Conservation (phyloP, 805 yeast genomes). For the Kodamaea lidongshanica region DNA sequence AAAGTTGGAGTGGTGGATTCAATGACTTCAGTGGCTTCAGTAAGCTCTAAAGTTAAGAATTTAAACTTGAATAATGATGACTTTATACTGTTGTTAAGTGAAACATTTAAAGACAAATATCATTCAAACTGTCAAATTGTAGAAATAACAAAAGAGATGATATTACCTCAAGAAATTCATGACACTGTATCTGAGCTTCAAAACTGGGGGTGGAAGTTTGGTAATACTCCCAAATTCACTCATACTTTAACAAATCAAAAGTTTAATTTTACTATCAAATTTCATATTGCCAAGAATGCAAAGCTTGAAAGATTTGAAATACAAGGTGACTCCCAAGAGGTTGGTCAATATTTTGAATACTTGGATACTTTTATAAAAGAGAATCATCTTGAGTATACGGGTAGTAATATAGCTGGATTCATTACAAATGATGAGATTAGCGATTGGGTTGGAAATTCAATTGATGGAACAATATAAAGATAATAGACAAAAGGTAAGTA, state of each 20-base stretch:
- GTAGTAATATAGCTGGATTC: slow-evolving; percentile 41
- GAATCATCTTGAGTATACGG: slow-evolving; percentile 25
- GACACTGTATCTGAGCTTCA: slow-evolving; percentile 37
- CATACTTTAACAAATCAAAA: slow-evolving; percentile 38
- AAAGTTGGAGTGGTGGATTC: slow-evolving; percentile 38
- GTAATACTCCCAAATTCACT: slow-evolving; percentile 68
- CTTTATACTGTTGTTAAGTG: slow-evolving; percentile 41
- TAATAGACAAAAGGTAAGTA: too few relatives aligned
- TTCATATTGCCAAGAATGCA: slow-evolving; percentile 44
- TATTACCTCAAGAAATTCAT: slow-evolving; percentile 34
- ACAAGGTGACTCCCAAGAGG: slow-evolving; percentile 7
- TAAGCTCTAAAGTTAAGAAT: slow-evolving; percentile 74
- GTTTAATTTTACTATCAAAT: slow-evolving; percentile 26
- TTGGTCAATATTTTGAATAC: slow-evolving; percentile 27
- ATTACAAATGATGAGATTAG: slow-evolving; percentile 37
- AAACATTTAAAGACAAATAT: slow-evolving; percentile 34
- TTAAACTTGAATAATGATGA: slow-evolving; percentile 40
- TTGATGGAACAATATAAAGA: slow-evolving; percentile 40
- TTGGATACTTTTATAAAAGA: slow-evolving; percentile 20
- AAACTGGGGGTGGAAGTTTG: slow-evolving; percentile 71
- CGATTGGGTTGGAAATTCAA: slow-evolving; percentile 41
- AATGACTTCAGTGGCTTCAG: slow-evolving; percentile 62
- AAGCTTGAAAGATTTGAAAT: slow-evolving; percentile 15
- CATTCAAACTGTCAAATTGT: slow-evolving; percentile 14
- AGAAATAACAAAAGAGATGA: slow-evolving; percentile 20